phyloP scores from a whole-genome alignment of 2,329 filamentous ascomycete genomes.

The Xylariales sp. region DNA sequence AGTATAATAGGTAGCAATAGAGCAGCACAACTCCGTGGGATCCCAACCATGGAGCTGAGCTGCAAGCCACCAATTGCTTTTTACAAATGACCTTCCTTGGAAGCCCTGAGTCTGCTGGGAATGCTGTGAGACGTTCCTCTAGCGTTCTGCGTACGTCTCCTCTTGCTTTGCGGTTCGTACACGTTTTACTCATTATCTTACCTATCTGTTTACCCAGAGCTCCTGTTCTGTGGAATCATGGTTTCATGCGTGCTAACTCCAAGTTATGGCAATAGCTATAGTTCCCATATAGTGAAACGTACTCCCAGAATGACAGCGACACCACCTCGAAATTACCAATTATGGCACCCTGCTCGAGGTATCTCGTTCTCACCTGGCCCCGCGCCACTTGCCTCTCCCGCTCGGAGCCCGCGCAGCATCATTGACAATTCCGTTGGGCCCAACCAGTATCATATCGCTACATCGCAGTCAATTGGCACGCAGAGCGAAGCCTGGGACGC shows the following conservation, averaged over 20 bases:
- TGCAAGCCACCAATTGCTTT: constrained; percentile 31
- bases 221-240: not conserved
- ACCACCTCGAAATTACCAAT: constrained; percentile 43
- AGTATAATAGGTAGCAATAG: not conserved
- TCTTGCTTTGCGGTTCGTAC: constrained; percentile 40
- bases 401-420: constrained; percentile 31
- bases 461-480: constrained; percentile 11
- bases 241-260: constrained; percentile 8
- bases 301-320: constrained; percentile 44
- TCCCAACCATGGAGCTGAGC: constrained; percentile 47
- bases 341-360: constrained; percentile 52
- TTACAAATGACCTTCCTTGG: constrained; percentile 45
- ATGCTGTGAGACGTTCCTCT: constrained; percentile 47
- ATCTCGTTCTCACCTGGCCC: constrained; percentile 48
- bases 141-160: constrained; percentile 36
- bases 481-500: constrained; percentile 3
- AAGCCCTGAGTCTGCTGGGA: constrained; percentile 44
- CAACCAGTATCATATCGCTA: constrained; percentile 10
- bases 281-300: constrained; percentile 30
- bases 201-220: not conserved
- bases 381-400: constrained; percentile 31
- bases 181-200: not conserved
- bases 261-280: constrained; percentile 22
- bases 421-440: constrained; percentile 17
- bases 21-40: constrained; percentile 32